Percentiles rank a stretch among this genome's conserved stretches.
phyloP scores from a whole-genome alignment of 495 filamentous ascomycete species.

The Beverwykella pulmonaria region DNA sequence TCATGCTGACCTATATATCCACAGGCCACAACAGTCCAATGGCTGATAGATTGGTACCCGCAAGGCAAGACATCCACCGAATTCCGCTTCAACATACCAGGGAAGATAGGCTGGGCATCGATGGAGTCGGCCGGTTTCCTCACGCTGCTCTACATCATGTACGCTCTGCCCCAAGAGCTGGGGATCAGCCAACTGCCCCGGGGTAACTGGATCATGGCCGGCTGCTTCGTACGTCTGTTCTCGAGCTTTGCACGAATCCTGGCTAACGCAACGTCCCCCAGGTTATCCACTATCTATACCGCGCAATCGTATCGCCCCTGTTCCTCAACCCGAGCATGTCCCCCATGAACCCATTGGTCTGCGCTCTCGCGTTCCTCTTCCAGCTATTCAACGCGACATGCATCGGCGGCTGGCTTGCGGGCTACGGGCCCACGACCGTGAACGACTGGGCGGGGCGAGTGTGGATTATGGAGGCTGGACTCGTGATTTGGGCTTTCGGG shows the following conservation, averaged over 20 bases:
- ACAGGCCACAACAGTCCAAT: constrained; percentile 50
- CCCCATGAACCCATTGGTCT: constrained; percentile 69
- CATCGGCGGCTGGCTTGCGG: constrained; percentile 78
- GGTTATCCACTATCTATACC: constrained; percentile 82
- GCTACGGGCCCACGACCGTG: constrained; percentile 67
- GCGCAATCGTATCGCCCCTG: constrained; percentile 76
- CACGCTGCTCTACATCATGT: constrained; percentile 76
- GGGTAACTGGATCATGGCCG: constrained; percentile 69
- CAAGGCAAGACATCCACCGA: constrained; percentile 79
- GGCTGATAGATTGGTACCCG: constrained; percentile 49
- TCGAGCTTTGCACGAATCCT: constrained; percentile 4
- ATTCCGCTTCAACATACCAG: constrained; percentile 81
- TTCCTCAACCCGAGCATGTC: constrained; percentile 88
- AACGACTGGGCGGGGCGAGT: constrained; percentile 58
- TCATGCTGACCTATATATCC: too few relatives aligned
- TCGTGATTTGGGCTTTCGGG: constrained; percentile 65
- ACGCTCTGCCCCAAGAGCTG: constrained; percentile 59
- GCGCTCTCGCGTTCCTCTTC: constrained; percentile 63
- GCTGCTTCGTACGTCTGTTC: constrained; percentile 56
- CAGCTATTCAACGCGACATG: constrained; percentile 77
- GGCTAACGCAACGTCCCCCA: constrained; percentile 26
- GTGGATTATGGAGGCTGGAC: constrained; percentile 58
- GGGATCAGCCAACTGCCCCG: constrained; percentile 60
- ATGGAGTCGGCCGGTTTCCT: constrained; percentile 84
- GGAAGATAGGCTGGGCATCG: constrained; percentile 77